phyloP scores from a whole-genome alignment of 2,329 filamentous ascomycete genomes.

The Trichoderma simmonsii region DNA sequence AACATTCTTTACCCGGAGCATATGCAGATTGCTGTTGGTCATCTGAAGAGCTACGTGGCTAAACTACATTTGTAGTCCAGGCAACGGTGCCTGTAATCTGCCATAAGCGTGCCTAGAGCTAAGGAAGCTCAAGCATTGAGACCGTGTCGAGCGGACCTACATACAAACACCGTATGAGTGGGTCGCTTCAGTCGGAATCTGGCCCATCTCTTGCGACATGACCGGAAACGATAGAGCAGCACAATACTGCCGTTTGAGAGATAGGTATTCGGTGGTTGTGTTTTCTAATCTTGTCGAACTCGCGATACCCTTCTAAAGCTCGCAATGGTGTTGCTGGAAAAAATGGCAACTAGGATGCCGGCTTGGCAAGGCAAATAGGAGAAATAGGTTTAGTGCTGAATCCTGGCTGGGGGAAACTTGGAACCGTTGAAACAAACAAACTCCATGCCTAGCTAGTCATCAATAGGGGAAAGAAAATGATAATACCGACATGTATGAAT shows the following conservation, averaged over 20 bases:
- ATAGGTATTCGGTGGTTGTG: not conserved
- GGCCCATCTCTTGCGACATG: not conserved
- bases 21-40: not conserved
- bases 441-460: not conserved
- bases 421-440: not conserved
- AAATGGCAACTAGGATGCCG: not conserved
- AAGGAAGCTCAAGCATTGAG: not conserved
- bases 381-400: not conserved
- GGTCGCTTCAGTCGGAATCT: not conserved
- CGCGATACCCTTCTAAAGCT: not conserved
- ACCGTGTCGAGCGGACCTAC: not conserved
- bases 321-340: not conserved
- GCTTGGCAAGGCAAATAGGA: not conserved
- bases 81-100: not conserved
- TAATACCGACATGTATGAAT: not conserved
- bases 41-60: not conserved
- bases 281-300: not conserved
- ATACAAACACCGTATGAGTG: not conserved
- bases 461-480: not conserved
- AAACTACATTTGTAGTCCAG: not conserved
- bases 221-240: not conserved
- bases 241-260: no score
- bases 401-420: not conserved
- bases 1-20: not conserved
- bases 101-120: not conserved